Evolutionary conservation across 176 grass and related monocot genomes (phyloP).

Genomic region (Oryza brachyantha): DNA sequence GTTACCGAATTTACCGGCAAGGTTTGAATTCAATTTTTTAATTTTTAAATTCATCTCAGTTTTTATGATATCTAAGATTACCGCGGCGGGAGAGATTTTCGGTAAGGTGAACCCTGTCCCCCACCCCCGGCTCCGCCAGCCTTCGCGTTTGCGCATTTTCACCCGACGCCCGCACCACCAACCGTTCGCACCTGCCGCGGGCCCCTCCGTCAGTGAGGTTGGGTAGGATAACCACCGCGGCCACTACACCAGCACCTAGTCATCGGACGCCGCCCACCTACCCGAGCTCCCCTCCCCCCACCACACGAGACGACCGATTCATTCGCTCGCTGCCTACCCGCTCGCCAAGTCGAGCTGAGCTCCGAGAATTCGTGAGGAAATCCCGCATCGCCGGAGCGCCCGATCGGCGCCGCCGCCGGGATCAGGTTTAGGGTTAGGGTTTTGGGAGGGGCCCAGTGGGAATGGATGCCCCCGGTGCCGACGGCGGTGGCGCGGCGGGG

Average conservation of each 20-base stretch:
- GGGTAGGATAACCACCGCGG: neutral
- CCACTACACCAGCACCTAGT: neutral
- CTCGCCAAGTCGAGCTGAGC: too few relatives aligned
- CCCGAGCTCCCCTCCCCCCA: neutral
- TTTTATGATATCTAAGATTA: too few relatives aligned
- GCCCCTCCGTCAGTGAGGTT: neutral
- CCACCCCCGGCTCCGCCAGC: too few relatives aligned
- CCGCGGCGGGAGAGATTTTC: too few relatives aligned
- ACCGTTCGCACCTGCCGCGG: neutral
- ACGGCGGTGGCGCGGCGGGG: neutral
- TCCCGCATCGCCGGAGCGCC: conserved; percentile 25
- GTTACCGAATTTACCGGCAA: too few relatives aligned
- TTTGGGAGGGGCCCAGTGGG: neutral
- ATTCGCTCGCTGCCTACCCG: neutral
- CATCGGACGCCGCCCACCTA: conserved; percentile 23
- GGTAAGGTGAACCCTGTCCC: too few relatives aligned
- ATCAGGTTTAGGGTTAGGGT: conserved; percentile 18
- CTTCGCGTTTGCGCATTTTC: neutral
- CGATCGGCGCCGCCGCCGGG: conserved; percentile 15
- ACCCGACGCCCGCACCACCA: neutral
- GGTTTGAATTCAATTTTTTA: too few relatives aligned
- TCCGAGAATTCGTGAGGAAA: neutral
- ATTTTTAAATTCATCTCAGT: too few relatives aligned
- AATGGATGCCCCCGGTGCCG: conserved; percentile 44
- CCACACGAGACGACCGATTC: conserved; percentile 15